Evolutionary conservation across 106 monocot genomes (phyloP).

Genomic region (Phalaenopsis equestris): DNA sequence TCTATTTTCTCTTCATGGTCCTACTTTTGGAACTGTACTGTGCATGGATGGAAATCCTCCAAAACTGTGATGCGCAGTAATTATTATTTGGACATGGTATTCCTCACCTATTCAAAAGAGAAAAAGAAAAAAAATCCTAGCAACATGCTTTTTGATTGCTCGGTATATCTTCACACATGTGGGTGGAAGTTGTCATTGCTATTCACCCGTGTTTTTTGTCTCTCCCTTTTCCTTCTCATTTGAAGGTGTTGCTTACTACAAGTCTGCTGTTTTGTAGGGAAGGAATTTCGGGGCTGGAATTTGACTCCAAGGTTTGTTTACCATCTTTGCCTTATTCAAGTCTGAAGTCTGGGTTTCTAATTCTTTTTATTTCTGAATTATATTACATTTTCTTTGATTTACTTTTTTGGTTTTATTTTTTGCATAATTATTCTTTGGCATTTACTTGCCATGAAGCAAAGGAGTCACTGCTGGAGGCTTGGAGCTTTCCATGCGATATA

Average conservation of each 20-base stretch:
- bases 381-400: neutral
- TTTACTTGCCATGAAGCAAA: neutral
- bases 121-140: neutral
- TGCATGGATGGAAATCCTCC: neutral
- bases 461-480: neutral
- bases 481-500: neutral
- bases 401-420: neutral
- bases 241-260: neutral
- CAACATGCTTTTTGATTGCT: neutral
- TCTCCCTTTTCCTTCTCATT: neutral
- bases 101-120: neutral
- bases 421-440: neutral
- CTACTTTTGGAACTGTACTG: neutral
- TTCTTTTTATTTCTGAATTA: neutral
- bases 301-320: conserved; percentile 8
- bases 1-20: neutral
- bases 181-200: neutral
- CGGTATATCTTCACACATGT: neutral
- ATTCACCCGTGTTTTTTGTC: neutral
- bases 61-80: neutral
- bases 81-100: neutral
- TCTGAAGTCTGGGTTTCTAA: neutral
- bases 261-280: conserved; percentile 7
- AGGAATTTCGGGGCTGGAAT: conserved; percentile 4
- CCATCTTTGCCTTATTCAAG: neutral